Evolutionary conservation across 2,329 filamentous ascomycete species (phyloP).

Genomic region (Phaeosphaeriaceae sp.): DNA sequence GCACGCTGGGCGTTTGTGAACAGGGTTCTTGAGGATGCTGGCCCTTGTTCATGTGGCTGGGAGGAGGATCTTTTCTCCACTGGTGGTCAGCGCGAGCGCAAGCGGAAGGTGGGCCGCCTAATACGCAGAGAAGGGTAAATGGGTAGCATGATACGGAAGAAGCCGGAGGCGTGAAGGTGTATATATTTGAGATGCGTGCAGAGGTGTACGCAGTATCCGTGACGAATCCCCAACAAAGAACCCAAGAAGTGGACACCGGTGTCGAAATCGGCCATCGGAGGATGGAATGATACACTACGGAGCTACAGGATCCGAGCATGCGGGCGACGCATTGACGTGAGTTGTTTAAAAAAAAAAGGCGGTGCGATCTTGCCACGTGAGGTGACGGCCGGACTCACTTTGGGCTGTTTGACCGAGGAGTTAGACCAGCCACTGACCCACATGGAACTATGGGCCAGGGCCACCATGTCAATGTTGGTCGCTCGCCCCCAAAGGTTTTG

Average conservation of each 20-base stretch:
- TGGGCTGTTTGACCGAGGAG: slow-evolving; percentile 29
- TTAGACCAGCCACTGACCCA: slow-evolving; percentile 34
- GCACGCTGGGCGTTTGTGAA: neutral
- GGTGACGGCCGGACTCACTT: slow-evolving; percentile 31
- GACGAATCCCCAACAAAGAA: slow-evolving; percentile 4
- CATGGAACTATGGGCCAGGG: slow-evolving; percentile 28
- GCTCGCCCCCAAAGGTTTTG: slow-evolving; percentile 25
- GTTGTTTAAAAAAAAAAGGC: neutral
- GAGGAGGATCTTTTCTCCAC: slow-evolving; percentile 20
- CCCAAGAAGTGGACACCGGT: slow-evolving; percentile 16
- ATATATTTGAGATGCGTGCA: slow-evolving; percentile 6
- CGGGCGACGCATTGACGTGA: slow-evolving; percentile 22
- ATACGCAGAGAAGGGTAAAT: slow-evolving; percentile 8
- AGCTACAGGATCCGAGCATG: slow-evolving; percentile 15
- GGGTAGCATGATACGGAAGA: neutral
- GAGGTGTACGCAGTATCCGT: slow-evolving; percentile 5
- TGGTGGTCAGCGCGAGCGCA: slow-evolving; percentile 27
- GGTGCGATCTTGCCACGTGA: slow-evolving; percentile 37
- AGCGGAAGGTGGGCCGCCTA: slow-evolving; percentile 35
- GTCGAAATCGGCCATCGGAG: slow-evolving; percentile 21
- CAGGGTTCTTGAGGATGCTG: slow-evolving; percentile 16
- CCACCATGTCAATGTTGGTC: slow-evolving; percentile 35
- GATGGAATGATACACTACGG: slow-evolving; percentile 7
- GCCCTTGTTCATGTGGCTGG: slow-evolving; percentile 24
- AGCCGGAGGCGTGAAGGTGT: neutral